Evolutionary conservation across 2,329 filamentous ascomycete species (phyloP), one percentile per base, ranked within the genome.

Genomic region (Xylariaceae sp.): DNA sequence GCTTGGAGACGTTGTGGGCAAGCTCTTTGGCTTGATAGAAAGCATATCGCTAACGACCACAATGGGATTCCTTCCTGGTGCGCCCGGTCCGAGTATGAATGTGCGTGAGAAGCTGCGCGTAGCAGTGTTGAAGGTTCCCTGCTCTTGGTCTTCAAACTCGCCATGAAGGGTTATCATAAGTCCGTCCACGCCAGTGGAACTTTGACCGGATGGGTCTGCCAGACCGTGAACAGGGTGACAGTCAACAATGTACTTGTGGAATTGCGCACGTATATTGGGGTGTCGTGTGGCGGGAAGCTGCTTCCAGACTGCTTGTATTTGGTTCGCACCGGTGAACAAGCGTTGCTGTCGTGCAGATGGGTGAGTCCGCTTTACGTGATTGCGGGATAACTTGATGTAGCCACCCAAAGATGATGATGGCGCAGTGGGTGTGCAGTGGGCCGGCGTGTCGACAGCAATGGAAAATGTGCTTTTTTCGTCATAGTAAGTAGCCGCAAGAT

Each of bases 41-140:
- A 95, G 76, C 73, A 91, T 83, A 70, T 96, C 91, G 68, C 83
- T 91, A 60, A 91, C 78, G 39, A 96, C 87, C 47, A 89, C 81
- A 53, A 95, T 81, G 1, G 74, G 80, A 19, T 83, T 81, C 45
- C 78, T 75, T 4, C 83, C 78, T 0, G 83, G 81, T 35, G 78
- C 79, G 34, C 88, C 89, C 1, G 90, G 89, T 0, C 89, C 89
- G 19, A 95, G 77, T 41, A 91, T 75, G 67, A 95, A 90, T 0
- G 83, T 87, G 49, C 91, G 84, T 51, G 91, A 89, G 70, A 95
- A 95, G 68, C 87, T 90, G 57, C 90, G 85, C 62, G 85, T 82
- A 39, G 83, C 77, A 43, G 79, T 80, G 44, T 80, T 77, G 47
- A 78, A 75, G 27, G 77, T 79, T 12, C 71, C 71, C 3, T 73